Percentiles rank a stretch among this genome's conserved stretches.
These are phyloP conservation scores for Pascua sp. DNA, from an alignment of 1,284 basidiomycete species.

Conservation along the genomic window DNA sequence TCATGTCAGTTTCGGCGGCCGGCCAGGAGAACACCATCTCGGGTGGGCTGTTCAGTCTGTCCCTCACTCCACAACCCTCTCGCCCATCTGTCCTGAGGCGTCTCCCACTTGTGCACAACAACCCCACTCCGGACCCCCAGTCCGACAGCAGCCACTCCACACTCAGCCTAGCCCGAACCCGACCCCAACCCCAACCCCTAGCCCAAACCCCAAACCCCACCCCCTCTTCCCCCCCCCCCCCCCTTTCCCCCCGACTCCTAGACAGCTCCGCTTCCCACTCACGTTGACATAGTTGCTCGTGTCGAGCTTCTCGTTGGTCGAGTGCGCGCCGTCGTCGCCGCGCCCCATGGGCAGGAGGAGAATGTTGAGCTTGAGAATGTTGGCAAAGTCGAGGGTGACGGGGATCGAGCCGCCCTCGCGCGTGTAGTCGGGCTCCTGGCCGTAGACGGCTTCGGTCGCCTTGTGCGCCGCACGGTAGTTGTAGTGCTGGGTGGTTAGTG, in stretches of 20 bases:
- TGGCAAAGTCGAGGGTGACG: constrained; percentile 92
- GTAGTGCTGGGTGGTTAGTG: constrained; percentile 63
- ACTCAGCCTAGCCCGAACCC: no score
- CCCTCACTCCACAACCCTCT: no score
- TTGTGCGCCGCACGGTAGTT: constrained; percentile 88
- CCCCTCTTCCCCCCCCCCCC: background rate
- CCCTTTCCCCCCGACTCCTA: no score
- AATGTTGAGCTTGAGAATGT: constrained; percentile 68
- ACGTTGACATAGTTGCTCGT: constrained; percentile 80
- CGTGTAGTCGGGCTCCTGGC: constrained; percentile 78
- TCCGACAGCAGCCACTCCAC: no score
- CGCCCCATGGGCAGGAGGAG: constrained; percentile 87
- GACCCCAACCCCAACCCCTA: constrained; percentile 8
- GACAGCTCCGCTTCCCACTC: no score
- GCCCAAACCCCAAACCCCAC: constrained; percentile 7
- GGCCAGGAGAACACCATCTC: no score
- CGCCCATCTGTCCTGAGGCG: no score
- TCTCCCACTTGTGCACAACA: no score
- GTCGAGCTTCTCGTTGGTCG: constrained; percentile 94
- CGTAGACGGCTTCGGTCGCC: constrained; percentile 70
- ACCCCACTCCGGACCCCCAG: no score
- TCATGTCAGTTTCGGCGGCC: no score
- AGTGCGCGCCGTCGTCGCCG: constrained; percentile 81
- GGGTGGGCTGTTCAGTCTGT: no score
- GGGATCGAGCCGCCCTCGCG: constrained; percentile 93